These are phyloP conservation scores for Apiospora kogelbergensis DNA, from an alignment of 2,329 filamentous ascomycete genomes.

Conservation along the genomic window DNA sequence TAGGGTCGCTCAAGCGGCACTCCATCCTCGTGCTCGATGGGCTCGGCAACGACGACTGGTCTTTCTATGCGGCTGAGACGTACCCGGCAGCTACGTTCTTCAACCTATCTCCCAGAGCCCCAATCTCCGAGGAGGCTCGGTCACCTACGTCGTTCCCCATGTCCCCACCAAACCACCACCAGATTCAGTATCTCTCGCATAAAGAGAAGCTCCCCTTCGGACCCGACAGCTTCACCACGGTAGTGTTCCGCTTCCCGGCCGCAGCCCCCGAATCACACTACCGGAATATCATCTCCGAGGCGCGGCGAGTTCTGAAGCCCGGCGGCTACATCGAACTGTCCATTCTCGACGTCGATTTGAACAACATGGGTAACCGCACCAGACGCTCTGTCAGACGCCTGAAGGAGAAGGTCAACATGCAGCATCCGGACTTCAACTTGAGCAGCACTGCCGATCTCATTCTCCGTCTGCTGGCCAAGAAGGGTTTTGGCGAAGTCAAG, in stretches of 20 bases:
- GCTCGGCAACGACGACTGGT: slow-evolving; percentile 86
- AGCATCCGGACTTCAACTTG: slow-evolving; percentile 60
- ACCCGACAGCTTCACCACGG: slow-evolving; percentile 70
- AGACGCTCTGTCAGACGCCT: slow-evolving; percentile 67
- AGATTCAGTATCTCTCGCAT: slow-evolving; percentile 67
- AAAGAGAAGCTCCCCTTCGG: slow-evolving; percentile 72
- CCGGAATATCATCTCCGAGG: slow-evolving; percentile 70
- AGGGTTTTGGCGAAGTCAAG: slow-evolving; percentile 72
- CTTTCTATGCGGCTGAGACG: slow-evolving; percentile 79
- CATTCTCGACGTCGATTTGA: slow-evolving; percentile 75
- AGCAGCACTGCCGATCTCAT: slow-evolving; percentile 60
- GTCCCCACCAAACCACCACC: slow-evolving; percentile 70
- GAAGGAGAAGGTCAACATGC: slow-evolving; percentile 68
- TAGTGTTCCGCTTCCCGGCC: slow-evolving; percentile 75
- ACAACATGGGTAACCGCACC: slow-evolving; percentile 76
- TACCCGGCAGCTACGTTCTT: slow-evolving; percentile 75
- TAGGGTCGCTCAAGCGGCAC: slow-evolving; percentile 52
- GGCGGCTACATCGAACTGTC: slow-evolving; percentile 79
- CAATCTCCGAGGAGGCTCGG: slow-evolving; percentile 45
- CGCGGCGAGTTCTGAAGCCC: slow-evolving; percentile 74
- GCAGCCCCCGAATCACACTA: slow-evolving; percentile 69
- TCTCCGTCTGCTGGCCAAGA: slow-evolving; percentile 64
- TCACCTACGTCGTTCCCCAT: slow-evolving; percentile 49
- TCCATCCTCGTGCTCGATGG: slow-evolving; percentile 78
- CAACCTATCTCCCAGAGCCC: slow-evolving; percentile 65